These are phyloP conservation scores for Paspalum notatum DNA, from an alignment of 176 grass and related monocot genomes.

Conservation along the genomic window DNA sequence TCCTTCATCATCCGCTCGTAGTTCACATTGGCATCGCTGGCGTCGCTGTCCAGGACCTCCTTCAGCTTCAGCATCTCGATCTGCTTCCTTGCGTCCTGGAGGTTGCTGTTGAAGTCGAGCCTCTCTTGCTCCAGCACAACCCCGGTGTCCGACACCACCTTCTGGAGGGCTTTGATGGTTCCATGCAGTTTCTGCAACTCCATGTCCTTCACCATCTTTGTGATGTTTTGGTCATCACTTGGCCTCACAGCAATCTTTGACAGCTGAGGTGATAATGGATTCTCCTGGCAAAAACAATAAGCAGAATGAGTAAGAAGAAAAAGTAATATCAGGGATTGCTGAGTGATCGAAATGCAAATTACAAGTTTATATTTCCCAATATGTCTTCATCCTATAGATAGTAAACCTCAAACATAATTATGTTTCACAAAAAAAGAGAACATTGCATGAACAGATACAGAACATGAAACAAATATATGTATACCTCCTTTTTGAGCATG, in stretches of 20 bases:
- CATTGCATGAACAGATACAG: constrained; percentile 10
- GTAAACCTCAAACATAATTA: no score
- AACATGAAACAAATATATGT: neutral
- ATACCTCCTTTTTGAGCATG: constrained; percentile 74
- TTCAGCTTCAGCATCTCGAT: constrained; percentile 74
- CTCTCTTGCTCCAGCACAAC: constrained; percentile 81
- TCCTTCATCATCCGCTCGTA: constrained; percentile 82
- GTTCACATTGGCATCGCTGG: constrained; percentile 40
- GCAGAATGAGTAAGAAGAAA: neutral
- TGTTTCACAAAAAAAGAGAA: no score
- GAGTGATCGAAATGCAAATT: neutral
- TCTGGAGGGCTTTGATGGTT: constrained; percentile 84
- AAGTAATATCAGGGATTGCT: neutral
- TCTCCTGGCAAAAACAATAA: constrained; percentile 58
- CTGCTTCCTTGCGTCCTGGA: constrained; percentile 75
- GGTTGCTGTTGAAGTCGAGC: constrained; percentile 64
- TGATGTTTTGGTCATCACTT: constrained; percentile 44
- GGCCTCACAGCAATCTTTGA: constrained; percentile 57
- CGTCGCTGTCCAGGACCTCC: constrained; percentile 65
- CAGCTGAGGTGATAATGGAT: constrained; percentile 46
- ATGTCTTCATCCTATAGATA: neutral
- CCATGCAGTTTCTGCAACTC: constrained; percentile 70
- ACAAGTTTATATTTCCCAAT: constrained; percentile 14
- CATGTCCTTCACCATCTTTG: constrained; percentile 55
- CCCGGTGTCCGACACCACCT: constrained; percentile 66